Conservation (phyloP, 345 rosid species). For the Luvunga scandens region DNA sequence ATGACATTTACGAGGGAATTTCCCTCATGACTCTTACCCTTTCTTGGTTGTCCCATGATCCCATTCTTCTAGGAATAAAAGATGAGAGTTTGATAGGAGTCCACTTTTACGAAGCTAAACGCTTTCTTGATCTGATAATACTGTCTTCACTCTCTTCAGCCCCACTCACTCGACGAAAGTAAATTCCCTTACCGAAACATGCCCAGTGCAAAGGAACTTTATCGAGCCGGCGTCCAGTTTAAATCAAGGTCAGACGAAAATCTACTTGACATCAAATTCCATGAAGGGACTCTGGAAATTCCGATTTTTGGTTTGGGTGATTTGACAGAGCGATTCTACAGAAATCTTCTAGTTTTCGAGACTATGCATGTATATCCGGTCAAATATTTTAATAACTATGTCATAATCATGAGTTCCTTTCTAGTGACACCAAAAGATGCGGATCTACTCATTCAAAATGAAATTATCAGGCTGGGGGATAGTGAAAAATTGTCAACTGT, state of each 20-base stretch:
- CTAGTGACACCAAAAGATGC: conserved; percentile 14
- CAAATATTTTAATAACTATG: not conserved
- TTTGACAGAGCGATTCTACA: not conserved
- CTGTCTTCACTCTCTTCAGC: not conserved
- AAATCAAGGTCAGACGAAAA: not conserved
- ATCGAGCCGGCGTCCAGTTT: not conserved
- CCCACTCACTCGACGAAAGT: not conserved
- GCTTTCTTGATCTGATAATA: not conserved
- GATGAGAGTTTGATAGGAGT: no score
- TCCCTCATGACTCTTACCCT: not conserved
- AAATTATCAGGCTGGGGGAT: not conserved
- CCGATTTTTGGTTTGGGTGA: conserved; percentile 4
- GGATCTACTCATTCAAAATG: conserved; percentile 8
- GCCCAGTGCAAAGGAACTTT: not conserved
- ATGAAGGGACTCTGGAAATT: not conserved
- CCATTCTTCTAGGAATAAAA: fast-evolving
- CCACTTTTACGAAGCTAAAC: not conserved
- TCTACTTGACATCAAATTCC: not conserved
- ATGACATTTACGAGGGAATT: not conserved
- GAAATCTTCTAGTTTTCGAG: not conserved
- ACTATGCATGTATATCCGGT: not conserved
- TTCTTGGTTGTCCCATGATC: not conserved
- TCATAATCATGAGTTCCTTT: not conserved
- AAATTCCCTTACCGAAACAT: not conserved
- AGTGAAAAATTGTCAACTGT: not conserved